Percentiles rank a stretch among this genome's conserved stretches.
phyloP scores from a whole-genome alignment of 257 asterid species.

The Anisodus tanguticus region DNA sequence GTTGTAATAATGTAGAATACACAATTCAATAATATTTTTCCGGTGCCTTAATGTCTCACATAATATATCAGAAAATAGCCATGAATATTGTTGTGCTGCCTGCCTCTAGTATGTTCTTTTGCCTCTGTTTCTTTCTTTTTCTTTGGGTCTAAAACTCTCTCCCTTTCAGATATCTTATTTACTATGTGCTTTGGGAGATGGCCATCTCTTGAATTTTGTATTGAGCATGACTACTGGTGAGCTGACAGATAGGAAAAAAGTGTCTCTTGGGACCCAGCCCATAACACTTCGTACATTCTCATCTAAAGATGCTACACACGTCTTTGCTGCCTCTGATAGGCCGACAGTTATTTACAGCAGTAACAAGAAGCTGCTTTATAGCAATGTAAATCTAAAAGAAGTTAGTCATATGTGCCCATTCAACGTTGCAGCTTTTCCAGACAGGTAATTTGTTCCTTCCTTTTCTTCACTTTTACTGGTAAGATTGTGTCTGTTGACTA shows the following conservation, averaged over 20 bases:
- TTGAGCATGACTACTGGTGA: constrained; percentile 78
- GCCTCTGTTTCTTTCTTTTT: not conserved
- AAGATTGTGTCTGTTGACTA: not conserved
- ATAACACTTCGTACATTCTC: constrained; percentile 95
- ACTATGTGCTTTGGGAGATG: constrained; percentile 99
- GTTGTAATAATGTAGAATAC: no score
- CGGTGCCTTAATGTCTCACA: no score
- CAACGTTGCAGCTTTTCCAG: constrained; percentile 98
- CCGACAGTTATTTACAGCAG: constrained; percentile 98
- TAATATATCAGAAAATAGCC: constrained; percentile 10
- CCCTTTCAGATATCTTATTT: constrained; percentile 86
- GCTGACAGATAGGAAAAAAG: constrained; percentile 93
- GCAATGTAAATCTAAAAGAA: constrained; percentile 95
- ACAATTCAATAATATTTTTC: no score
- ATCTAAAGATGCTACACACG: constrained; percentile 89
- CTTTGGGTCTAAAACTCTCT: constrained; percentile 25
- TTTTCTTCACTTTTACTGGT: constrained; percentile 26
- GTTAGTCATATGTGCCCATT: constrained; percentile 97
- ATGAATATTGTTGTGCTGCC: not conserved
- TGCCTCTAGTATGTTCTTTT: not conserved
- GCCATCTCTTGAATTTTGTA: constrained; percentile 91
- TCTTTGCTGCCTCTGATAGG: constrained; percentile 98
- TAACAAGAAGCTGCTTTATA: constrained; percentile 93
- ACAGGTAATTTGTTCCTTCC: constrained; percentile 60
- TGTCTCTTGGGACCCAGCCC: constrained; percentile 96